phyloP scores from a whole-genome alignment of 2,329 filamentous ascomycete species.

The Botryotinia globosa region DNA sequence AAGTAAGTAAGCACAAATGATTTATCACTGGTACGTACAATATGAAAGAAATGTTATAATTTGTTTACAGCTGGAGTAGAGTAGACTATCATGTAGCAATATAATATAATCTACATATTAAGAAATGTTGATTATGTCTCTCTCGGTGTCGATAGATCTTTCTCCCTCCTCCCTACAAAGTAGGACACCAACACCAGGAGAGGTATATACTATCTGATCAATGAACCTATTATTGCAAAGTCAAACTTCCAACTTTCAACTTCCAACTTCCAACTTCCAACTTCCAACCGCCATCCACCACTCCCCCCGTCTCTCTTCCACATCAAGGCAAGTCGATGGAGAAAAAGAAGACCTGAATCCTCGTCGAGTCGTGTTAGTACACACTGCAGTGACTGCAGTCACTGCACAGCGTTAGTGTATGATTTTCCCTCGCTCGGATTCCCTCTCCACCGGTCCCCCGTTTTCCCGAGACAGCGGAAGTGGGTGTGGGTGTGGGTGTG shows the following conservation, averaged over 20 bases:
- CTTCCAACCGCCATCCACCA: background rate
- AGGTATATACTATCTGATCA: background rate
- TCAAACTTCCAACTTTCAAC: background rate
- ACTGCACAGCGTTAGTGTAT: background rate
- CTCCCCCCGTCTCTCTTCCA: background rate
- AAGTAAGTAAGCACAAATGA: background rate
- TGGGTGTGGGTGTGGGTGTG: too few relatives aligned
- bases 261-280: too few relatives aligned
- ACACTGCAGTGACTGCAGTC: too few relatives aligned
- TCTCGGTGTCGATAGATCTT: background rate
- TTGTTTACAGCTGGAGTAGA: background rate
- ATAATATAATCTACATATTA: too few relatives aligned
- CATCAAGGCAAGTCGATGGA: background rate
- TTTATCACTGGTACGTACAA: too few relatives aligned
- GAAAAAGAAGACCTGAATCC: background rate
- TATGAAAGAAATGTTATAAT: background rate
- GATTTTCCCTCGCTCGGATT: background rate
- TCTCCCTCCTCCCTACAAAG: too few relatives aligned
- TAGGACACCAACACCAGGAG: too few relatives aligned
- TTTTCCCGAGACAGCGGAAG: conserved; percentile 7
- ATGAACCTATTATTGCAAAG: background rate
- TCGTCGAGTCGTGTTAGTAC: background rate
- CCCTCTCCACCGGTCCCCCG: background rate
- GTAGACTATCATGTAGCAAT: background rate
- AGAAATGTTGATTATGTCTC: background rate